Evolutionary conservation across 2,329 filamentous ascomycete genomes (phyloP).

Genomic region (Sphaerostilbella broomeana): DNA sequence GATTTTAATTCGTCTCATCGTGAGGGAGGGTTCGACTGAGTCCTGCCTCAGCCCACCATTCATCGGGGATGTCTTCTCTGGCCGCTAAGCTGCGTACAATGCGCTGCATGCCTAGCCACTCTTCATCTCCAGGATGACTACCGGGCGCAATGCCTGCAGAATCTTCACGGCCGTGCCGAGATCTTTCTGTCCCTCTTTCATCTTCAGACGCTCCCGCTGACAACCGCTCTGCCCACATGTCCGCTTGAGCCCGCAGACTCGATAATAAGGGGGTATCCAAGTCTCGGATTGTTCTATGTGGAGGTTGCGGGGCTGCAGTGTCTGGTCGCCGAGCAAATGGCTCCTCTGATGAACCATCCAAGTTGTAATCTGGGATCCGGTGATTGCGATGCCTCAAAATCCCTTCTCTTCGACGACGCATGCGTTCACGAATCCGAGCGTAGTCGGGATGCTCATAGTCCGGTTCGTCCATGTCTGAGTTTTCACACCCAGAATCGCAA

Average conservation of each 20-base stretch:
- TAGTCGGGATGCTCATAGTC: slow-evolving; percentile 31
- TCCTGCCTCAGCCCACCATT: slow-evolving; percentile 71
- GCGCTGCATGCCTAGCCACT: slow-evolving; percentile 57
- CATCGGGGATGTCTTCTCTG: slow-evolving; percentile 70
- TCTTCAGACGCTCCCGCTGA: slow-evolving; percentile 24
- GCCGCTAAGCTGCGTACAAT: slow-evolving; percentile 65
- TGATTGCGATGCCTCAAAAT: background rate
- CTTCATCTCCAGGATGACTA: slow-evolving; percentile 28
- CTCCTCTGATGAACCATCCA: slow-evolving; percentile 15
- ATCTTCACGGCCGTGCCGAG: slow-evolving; percentile 7
- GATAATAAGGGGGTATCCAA: too few relatives aligned
- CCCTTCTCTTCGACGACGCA: slow-evolving; percentile 3
- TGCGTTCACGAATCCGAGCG: slow-evolving; percentile 2
- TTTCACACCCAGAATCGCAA: slow-evolving; percentile 48
- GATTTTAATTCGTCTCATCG: slow-evolving; percentile 17
- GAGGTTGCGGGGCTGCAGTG: too few relatives aligned
- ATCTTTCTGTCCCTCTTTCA: slow-evolving; percentile 10
- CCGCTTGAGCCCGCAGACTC: background rate
- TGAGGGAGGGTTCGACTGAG: slow-evolving; percentile 51
- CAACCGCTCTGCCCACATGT: slow-evolving; percentile 17
- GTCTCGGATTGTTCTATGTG: too few relatives aligned
- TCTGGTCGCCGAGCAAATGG: background rate
- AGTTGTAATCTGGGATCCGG: slow-evolving; percentile 16
- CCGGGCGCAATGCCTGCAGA: slow-evolving; percentile 1
- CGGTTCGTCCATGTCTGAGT: slow-evolving; percentile 49